A percentile compares a stretch with the other conserved stretches of the same genome.
These are phyloP conservation scores for Aspergillus vadensis DNA, from an alignment of 2,329 filamentous ascomycete species.

Conservation along the genomic window DNA sequence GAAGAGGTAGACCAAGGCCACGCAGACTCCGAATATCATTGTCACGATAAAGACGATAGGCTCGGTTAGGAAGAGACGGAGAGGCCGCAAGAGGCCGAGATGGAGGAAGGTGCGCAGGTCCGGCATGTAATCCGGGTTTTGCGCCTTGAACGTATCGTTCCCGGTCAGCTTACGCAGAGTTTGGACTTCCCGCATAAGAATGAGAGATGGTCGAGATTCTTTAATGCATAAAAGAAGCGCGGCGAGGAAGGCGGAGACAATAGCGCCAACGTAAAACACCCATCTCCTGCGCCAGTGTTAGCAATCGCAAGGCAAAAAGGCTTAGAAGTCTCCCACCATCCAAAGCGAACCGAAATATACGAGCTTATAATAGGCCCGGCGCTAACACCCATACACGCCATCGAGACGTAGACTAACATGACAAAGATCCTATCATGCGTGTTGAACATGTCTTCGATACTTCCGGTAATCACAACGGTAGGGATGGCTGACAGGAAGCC, in stretches of 20 bases:
- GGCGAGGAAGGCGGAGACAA: background rate
- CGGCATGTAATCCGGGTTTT: conserved; percentile 11
- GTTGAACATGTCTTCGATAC: conserved; percentile 14
- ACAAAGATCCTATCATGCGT: conserved; percentile 8
- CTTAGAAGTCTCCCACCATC: conserved; percentile 1
- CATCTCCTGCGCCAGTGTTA: conserved; percentile 3
- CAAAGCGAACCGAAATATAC: conserved; percentile 4
- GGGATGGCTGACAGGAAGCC: conserved; percentile 12
- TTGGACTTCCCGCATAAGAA: conserved; percentile 9
- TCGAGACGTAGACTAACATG: conserved; percentile 7
- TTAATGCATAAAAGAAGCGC: conserved; percentile 6
- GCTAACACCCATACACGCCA: conserved; percentile 1
- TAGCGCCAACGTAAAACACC: conserved; percentile 14
- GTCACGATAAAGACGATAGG: conserved; percentile 11
- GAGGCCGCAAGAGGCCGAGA: conserved; percentile 5
- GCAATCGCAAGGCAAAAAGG: background rate
- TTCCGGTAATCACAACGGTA: conserved; percentile 9
- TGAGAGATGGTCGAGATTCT: conserved; percentile 12
- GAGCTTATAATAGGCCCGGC: conserved; percentile 10
- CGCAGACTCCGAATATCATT: conserved; percentile 4
- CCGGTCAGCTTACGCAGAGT: conserved; percentile 2
- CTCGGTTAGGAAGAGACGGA: conserved; percentile 5
- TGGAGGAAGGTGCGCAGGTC: conserved; percentile 6
- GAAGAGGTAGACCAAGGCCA: conserved; percentile 12
- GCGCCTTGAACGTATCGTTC: conserved; percentile 6